Evolutionary conservation across 495 filamentous ascomycete species (phyloP), one percentile per base, ranked within the genome.

Genomic region (Letharia lupina): DNA sequence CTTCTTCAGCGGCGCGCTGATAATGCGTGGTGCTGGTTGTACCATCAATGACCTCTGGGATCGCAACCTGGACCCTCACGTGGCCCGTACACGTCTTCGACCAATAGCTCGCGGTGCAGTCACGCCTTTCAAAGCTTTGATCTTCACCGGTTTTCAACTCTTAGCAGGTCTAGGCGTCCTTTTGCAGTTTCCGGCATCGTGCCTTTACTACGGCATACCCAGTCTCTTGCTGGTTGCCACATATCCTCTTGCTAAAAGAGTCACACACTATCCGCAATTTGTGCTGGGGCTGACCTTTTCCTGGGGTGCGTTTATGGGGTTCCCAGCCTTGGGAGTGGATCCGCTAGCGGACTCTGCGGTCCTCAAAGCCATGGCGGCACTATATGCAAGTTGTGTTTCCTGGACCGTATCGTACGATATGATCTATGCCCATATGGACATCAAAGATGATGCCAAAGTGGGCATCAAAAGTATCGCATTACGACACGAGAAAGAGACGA

Each of bases 401-500:
- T 98, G 94, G 94, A 96, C 94, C 13, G 84, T 98, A 52, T 74
- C 97, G 65, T 98, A 98, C 72, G 94, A 98, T 77, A 97, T 96
- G 88, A 96, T 98, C 28, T 98, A 98, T 77, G 94, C 95, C 42
- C 93, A 97, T 77, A 96, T 97, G 89, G 94, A 98, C 69, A 93
- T 98, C 74, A 89, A 88, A 72, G 94, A 98, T 70, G 94, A 98
- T 73, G 84, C 86, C 42, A 89, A 89, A 73, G 93, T 89, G 0
- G 94, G 94, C 1, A 96, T 98, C 77, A 98, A 96, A 78, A 91
- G 88, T 69, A 98, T 97, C 73, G 93, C 90, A 23, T 81, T 98
- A 33, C 87, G 88, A 73, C 92, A 98, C 70, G 90, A 95, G 67
- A 80, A 86, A 35, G 84, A 96, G 69, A 96, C 94, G 9, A 98